Evolutionary conservation across 2,329 filamentous ascomycete genomes (phyloP).

Genomic region (Penicillium sp.): DNA sequence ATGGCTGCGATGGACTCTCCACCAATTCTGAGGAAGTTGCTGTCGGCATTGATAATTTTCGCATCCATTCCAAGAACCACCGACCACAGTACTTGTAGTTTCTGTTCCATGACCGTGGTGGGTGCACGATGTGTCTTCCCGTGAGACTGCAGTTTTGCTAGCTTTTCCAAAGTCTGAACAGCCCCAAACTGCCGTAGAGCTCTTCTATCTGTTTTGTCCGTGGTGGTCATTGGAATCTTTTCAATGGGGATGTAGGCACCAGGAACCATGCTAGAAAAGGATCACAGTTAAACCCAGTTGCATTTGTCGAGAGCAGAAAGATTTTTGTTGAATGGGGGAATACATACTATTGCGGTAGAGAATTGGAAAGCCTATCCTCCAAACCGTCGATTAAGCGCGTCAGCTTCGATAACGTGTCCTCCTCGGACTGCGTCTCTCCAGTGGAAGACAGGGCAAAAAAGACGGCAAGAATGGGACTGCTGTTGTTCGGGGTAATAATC

Average conservation of each 20-base stretch:
- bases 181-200: not conserved
- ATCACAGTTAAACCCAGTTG: not conserved
- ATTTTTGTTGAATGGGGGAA: too few species aligned
- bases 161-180: not conserved
- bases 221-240: not conserved
- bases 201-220: not conserved
- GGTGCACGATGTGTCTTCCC: not conserved
- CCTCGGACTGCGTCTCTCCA: not conserved
- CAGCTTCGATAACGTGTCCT: not conserved
- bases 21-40: not conserved
- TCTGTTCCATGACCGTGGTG: not conserved
- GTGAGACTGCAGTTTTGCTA: not conserved
- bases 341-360: not conserved
- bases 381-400: not conserved
- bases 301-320: not conserved
- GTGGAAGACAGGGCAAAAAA: not conserved
- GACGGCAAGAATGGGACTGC: not conserved
- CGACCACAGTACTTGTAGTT: not conserved
- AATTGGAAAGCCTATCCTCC: not conserved
- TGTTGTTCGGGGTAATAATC: not conserved
- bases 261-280: not conserved
- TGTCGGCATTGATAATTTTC: not conserved
- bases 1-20: slow-evolving; percentile 1
- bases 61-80: not conserved
- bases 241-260: not conserved